Percentiles rank a stretch among this genome's conserved stretches.
phyloP scores from a whole-genome alignment of 306 rosid species.

The Cyclanthera cordifolia region DNA sequence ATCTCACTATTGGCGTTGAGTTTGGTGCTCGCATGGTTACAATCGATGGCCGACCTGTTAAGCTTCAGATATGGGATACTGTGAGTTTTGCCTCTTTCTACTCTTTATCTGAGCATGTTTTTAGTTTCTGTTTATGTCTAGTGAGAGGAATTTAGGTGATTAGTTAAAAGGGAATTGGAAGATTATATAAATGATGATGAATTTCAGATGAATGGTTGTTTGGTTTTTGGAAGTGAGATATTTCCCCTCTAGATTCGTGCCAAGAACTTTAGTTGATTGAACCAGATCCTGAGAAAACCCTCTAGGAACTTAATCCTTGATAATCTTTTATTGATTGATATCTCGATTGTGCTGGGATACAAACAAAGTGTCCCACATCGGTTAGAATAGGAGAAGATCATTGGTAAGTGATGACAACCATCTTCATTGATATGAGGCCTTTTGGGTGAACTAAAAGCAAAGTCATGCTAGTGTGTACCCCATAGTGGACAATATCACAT shows the following conservation, averaged over 20 bases:
- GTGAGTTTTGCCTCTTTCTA: conserved; percentile 23
- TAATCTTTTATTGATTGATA: background rate
- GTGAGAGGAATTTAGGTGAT: no score
- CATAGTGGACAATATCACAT: no score
- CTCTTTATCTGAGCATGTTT: background rate
- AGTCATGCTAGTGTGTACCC: no score
- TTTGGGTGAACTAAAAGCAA: no score
- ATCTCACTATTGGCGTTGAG: conserved; percentile 94
- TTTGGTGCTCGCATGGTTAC: conserved; percentile 96
- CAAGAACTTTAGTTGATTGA: background rate
- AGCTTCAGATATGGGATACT: conserved; percentile 99
- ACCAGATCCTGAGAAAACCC: background rate
- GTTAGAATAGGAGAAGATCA: no score
- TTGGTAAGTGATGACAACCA: no score
- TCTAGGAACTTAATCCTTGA: background rate
- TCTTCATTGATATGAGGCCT: no score
- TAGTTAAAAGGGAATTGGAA: background rate
- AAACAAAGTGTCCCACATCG: no score
- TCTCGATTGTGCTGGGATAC: no score
- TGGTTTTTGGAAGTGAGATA: background rate
- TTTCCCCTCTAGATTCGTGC: background rate
- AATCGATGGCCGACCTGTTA: conserved; percentile 62
- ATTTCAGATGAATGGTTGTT: background rate
- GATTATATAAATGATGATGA: background rate
- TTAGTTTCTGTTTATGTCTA: background rate